Percentiles rank a stretch among this genome's conserved stretches.
Evolutionary conservation across 2,329 filamentous ascomycete genomes (phyloP).

Genomic region (Botrytis sinoallii): DNA sequence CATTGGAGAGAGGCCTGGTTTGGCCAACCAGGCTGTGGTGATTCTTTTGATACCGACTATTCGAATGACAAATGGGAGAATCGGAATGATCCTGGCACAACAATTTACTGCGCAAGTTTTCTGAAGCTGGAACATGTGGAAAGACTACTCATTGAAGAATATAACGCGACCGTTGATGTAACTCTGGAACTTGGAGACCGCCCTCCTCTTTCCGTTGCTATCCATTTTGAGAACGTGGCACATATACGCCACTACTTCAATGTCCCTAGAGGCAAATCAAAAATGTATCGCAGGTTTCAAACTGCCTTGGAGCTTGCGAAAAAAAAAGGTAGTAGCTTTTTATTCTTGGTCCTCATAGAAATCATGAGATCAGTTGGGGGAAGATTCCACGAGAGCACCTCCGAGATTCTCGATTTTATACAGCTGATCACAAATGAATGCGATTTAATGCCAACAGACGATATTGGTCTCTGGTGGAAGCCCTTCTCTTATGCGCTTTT

Average conservation of each 20-base stretch:
- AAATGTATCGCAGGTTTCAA: background rate
- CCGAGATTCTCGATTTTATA: rapidly evolving
- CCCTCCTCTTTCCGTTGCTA: background rate
- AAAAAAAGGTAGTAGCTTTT: background rate
- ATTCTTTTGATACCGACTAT: rapidly evolving
- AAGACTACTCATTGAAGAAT: background rate
- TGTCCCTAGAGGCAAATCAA: too few species aligned
- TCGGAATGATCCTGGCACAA: background rate
- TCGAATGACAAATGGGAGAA: background rate
- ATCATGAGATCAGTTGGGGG: background rate
- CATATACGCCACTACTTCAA: background rate
- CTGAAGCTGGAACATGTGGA: background rate
- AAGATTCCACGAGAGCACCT: too few species aligned
- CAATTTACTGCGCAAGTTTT: background rate
- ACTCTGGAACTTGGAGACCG: background rate
- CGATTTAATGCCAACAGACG: background rate
- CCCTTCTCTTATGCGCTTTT: background rate
- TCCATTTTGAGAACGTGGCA: background rate
- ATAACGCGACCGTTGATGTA: background rate
- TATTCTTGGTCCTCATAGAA: background rate
- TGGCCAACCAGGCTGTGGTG: rapidly evolving
- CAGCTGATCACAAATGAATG: background rate
- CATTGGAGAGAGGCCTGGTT: background rate
- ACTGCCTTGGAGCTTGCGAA: background rate
- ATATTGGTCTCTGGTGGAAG: background rate